Evolutionary conservation across 148 eudicot genomes (phyloP).

Genomic region (Amaranthus cruentus): DNA sequence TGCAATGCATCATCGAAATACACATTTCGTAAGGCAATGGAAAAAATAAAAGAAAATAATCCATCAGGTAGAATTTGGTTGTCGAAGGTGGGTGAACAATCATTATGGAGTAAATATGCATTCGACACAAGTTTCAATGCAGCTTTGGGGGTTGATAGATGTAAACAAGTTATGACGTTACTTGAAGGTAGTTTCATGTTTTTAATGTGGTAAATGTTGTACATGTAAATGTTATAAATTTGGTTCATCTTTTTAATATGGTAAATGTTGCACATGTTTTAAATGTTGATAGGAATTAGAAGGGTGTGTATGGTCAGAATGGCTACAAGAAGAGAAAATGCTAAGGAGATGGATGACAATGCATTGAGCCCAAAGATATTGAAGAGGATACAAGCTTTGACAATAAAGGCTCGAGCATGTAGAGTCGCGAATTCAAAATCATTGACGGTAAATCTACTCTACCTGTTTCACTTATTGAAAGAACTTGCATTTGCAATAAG

Average conservation of each 20-base stretch:
- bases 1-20: too few species aligned
- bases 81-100: not conserved
- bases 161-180: not conserved
- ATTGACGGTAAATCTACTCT: not conserved
- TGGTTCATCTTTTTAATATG: not conserved
- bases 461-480: not conserved
- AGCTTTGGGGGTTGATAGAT: not conserved
- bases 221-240: not conserved
- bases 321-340: not conserved
- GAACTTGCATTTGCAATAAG: not conserved
- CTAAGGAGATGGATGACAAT: not conserved
- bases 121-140: not conserved
- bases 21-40: too few species aligned
- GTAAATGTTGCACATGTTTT: not conserved
- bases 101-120: not conserved
- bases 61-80: too few species aligned
- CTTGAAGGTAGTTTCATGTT: not conserved
- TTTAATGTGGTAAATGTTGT: not conserved
- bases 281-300: not conserved
- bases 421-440: not conserved
- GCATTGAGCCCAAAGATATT: not conserved
- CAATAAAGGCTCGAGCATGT: not conserved
- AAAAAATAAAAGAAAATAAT: too few species aligned
- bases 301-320: not conserved
- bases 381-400: not conserved